Evolutionary conservation across 768 basidiomycete species (phyloP), one percentile per base, ranked within the genome.

Genomic region (Mycena amicta): DNA sequence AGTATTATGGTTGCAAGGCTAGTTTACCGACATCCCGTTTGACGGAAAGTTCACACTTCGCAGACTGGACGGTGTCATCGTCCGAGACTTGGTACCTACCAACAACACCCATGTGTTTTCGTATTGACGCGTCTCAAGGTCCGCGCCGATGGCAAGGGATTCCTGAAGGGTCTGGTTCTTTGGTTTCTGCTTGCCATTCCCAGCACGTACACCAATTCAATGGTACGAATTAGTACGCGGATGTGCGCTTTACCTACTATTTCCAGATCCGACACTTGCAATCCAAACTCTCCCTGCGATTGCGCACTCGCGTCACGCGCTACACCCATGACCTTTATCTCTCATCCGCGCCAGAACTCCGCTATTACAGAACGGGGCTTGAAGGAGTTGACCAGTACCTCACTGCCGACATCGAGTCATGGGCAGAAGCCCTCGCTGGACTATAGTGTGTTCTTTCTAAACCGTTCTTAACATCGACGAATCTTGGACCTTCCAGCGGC

Each of bases 161-260:
- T 98, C 69, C 63, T 93, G 18, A 82, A 77, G 53, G 95, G 95
- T 1, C 74, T 98, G 1, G 89, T 78, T 0, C 77, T 92, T 54
- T 98, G 96, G 96, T 97, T 95, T 68, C 76, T 86, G 11, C 80
- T 98, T 11, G 93, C 95, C 2, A 80, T 98, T 25, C 96, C 96
- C 0, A 93, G 92, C 68, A 94, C 93, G 22, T 95, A 94, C 70
- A 98, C 96, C 0, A 98, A 98, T 69, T 88, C 92, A 2, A 94
- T 98, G 92, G 93, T 92, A 29, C 50, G 76, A 59, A 15, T 22
- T 15, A 37, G 55, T 39, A 3, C 33, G 11, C 18, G 26, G 18
- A n/a, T 28, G 5, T 22, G 18, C n/a, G 23, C 6, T 50, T 18
- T 43, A 26, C 41, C 4, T 12, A 26, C 3, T 23, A 5, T 5